Evolutionary conservation across 106 monocot genomes (phyloP).

Genomic region (Agapanthus africanus): DNA sequence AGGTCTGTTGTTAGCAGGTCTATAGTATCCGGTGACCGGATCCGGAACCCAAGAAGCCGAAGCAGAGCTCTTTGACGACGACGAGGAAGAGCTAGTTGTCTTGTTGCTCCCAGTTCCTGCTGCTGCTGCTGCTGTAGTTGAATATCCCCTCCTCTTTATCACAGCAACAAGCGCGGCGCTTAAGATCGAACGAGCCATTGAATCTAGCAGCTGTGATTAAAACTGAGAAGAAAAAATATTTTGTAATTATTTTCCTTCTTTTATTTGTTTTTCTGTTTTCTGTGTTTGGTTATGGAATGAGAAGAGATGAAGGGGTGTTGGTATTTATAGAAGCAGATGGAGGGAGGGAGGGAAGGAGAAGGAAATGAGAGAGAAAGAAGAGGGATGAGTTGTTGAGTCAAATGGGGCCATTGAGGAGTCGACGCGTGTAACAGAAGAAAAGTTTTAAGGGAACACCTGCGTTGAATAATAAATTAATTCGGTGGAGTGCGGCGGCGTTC

Average conservation of each 20-base stretch:
- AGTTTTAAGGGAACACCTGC: too few species aligned
- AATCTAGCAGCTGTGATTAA: background rate
- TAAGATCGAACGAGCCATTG: background rate
- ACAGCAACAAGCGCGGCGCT: background rate
- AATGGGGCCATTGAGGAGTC: background rate
- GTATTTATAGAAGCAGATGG: too few species aligned
- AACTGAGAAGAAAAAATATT: background rate
- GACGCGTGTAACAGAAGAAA: too few species aligned
- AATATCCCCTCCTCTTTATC: background rate
- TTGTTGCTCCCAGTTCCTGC: background rate
- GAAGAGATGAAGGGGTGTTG: too few species aligned
- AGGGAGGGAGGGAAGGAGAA: background rate
- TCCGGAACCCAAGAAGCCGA: background rate
- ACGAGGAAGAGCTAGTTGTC: background rate
- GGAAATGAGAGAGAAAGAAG: background rate
- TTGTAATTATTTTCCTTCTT: too few species aligned
- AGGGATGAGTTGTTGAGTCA: background rate
- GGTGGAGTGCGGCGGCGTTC: too few species aligned
- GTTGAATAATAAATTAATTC: too few species aligned
- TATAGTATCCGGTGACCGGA: too few species aligned
- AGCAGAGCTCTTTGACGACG: background rate
- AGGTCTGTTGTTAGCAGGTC: background rate
- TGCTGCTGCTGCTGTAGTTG: background rate
- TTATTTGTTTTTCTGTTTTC: background rate
- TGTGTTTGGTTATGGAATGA: background rate